phyloP scores from a whole-genome alignment of 1,284 basidiomycete genomes.

The Papiliotrema terrestris region DNA sequence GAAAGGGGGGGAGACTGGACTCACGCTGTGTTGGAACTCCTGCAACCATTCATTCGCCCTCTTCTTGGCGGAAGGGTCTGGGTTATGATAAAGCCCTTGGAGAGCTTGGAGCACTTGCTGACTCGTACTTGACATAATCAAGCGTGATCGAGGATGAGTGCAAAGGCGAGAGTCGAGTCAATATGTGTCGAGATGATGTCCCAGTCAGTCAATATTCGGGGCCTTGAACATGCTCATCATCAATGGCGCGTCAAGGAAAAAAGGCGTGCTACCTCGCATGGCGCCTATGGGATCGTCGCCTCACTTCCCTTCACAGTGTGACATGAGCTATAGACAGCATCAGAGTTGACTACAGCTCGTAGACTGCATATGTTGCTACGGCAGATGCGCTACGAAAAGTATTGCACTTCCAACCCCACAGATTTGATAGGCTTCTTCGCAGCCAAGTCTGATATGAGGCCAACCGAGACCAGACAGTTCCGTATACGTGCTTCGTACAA shows the following conservation, averaged over 20 bases:
- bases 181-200: no score
- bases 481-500: slow-evolving; percentile 92
- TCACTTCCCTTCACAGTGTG: no score
- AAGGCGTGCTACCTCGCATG: no score
- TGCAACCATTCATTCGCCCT: slow-evolving; percentile 87
- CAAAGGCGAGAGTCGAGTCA: no score
- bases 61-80: slow-evolving; percentile 77
- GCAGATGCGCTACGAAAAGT: slow-evolving; percentile 56
- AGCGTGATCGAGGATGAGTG: not conserved
- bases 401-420: slow-evolving; percentile 84
- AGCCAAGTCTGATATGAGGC: slow-evolving; percentile 83
- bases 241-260: no score
- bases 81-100: slow-evolving; percentile 56
- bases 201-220: no score
- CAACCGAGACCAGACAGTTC: slow-evolving; percentile 83
- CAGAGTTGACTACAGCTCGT: no score
- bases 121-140: not conserved
- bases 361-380: no score
- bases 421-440: slow-evolving; percentile 79
- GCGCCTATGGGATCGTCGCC: no score
- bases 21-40: slow-evolving; percentile 95
- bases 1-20: slow-evolving; percentile 42
- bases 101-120: slow-evolving; percentile 49
- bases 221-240: no score
- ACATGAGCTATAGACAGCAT: no score